Percentiles rank a stretch among this genome's conserved stretches.
Evolutionary conservation across 1,139 yeast species (phyloP).

Genomic region (Saccharomycopsis hybrid): DNA sequence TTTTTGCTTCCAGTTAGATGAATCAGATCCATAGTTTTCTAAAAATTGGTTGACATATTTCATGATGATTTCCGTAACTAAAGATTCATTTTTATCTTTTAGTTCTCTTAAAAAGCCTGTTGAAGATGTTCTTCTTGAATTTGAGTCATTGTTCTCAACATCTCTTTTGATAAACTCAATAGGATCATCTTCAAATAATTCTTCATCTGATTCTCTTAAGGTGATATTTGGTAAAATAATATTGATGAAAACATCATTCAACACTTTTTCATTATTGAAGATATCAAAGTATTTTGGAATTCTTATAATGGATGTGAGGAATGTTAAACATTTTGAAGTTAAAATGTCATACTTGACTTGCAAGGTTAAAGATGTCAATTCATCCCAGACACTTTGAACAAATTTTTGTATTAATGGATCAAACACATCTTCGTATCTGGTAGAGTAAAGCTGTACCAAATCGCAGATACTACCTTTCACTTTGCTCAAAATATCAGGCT

Average conservation of each 20-base stretch:
- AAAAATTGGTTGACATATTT: constrained; percentile 69
- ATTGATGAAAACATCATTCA: constrained; percentile 73
- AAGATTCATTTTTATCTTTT: constrained; percentile 69
- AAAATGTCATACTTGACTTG: constrained; percentile 80
- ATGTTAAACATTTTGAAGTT: constrained; percentile 74
- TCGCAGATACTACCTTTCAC: constrained; percentile 84
- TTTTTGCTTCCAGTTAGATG: constrained; percentile 69
- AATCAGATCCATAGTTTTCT: constrained; percentile 36
- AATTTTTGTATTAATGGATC: constrained; percentile 69
- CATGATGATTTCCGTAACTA: constrained; percentile 72
- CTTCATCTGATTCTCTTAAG: constrained; percentile 82
- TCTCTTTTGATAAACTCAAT: constrained; percentile 87
- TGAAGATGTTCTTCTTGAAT: constrained; percentile 85
- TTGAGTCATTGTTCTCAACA: constrained; percentile 90
- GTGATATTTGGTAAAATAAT: constrained; percentile 85
- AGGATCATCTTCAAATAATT: constrained; percentile 94
- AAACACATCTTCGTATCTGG: constrained; percentile 88
- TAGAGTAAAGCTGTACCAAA: constrained; percentile 75
- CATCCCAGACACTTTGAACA: constrained; percentile 76
- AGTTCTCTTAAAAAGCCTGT: constrained; percentile 86
- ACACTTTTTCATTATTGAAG: constrained; percentile 60
- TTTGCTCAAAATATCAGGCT: constrained; percentile 62
- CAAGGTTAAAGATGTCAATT: constrained; percentile 59
- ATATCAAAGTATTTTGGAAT: constrained; percentile 58
- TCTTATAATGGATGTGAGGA: constrained; percentile 75